Base-by-base conservation (phyloP, 192 early-diverging fungal species). In the Umbelopsis sp. region DNA sequence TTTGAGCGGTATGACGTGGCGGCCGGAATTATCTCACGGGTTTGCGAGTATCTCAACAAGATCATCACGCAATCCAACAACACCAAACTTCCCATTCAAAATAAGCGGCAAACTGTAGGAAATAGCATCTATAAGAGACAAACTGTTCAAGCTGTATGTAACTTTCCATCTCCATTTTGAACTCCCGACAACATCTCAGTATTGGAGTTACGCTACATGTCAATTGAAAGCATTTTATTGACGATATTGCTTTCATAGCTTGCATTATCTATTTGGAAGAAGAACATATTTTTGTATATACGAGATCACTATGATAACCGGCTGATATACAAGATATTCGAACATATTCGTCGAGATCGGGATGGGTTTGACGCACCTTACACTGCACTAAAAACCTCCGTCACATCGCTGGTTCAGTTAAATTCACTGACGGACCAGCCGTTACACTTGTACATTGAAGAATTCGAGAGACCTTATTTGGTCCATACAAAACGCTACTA, bases 41-140 rank as follows among this genome's bases (percentile, higher is more conserved):
- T 87, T 2, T 95, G 93, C 71, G 87, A 91, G 20, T 92, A 91
- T 69, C 82, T 95, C 49, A 93, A 95, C 71, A 77, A 86, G 23
- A 77, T 85, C 30, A 82, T 88, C 20, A 64, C 80, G 18, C 70
- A 82, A 35, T 70, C 49, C 23, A 72, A 72, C 30, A 15, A 80
- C n/a, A 64, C 46, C 23, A 65, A 49, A 15, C 27, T 55, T 49
- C n/a, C 73, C 74, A 65, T 49, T 47, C 50, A 83, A 76, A 79
- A 75, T 25, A 79, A 79, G 67, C 64, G 78, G 47, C 70, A 66
- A 1, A 78, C 77, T 67, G 81, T 81, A 22, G 81, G 79, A 6
- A 78, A 80, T 45, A 79, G 78, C 9, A 79, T 73, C 47, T 88
- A 88, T 65, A 79, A 75, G 61, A 83, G 84, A 52, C 88, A 89